Base-by-base conservation (phyloP, 2,329 filamentous ascomycete genomes). In the Nothomitra cinnamomea region DNA sequence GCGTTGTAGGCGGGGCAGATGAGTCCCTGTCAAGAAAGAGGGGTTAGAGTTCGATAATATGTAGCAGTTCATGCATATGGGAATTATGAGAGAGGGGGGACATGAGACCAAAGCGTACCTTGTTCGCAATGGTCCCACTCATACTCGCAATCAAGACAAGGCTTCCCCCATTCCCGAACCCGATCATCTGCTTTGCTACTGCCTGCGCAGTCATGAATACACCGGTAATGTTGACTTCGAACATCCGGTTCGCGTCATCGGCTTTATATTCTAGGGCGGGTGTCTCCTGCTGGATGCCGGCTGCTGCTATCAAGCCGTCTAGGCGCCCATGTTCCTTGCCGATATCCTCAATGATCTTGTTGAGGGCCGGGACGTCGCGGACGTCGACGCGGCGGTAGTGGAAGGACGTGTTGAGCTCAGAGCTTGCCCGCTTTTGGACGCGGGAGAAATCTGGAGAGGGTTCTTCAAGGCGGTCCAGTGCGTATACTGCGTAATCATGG, bases 131-230 rank as follows among this genome's bases (percentile, higher is more conserved):
- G 54, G 83, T 71, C 45, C 89, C 90, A 52, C 84, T 89, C 89
- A 96, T 96, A 76, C 85, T 92, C 25, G 89, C 90, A 62, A 95
- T 92, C 72, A 95, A 85, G 61, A 95, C 87, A 66, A 96, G 89
- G 70, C 84, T 92, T 43, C 89, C 90, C 12, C 80, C 79, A 68
- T 80, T 81, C 63, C 76, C 74, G 54, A 78, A 76, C n/a, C 74
- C 71, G 32, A 76, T 72, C 70, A 78, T 77, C 25, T 70, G 68
- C 54, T 69, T 67, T 0, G 72, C 73, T 1, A 71, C 73, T 7
- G 72, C 58, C 57, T 76, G 70, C 0, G 73, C 72, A 2, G 65
- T 69, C 56, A 69, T 73, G 57, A 70, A 73, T 1, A 69, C 61
- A 0, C 71, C 71, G 36, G 67, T 62, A 38, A 70, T 66, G 54